A percentile compares a stretch with the other conserved stretches of the same genome.
Conservation (phyloP, 2,329 filamentous ascomycete species). For the Aspergillus quadrilineatus region DNA sequence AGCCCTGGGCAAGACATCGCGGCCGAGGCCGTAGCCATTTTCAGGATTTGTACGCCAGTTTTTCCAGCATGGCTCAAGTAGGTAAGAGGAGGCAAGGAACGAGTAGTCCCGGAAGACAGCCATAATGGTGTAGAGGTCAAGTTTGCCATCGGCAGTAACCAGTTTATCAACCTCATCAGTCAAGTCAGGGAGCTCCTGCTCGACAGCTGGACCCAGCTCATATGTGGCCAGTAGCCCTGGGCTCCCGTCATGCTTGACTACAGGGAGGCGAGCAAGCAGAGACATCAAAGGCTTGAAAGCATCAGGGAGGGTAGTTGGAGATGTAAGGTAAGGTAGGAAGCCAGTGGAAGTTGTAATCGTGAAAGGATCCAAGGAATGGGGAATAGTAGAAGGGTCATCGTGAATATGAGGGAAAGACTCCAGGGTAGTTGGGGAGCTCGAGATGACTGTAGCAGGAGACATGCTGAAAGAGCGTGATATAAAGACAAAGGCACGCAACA, state of each 20-base stretch:
- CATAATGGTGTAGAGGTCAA: constrained; percentile 76
- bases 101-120: constrained; percentile 89
- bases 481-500: constrained; percentile 5
- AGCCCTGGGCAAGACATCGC: constrained; percentile 69
- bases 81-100: constrained; percentile 83
- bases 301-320: constrained; percentile 58
- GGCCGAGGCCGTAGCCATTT: constrained; percentile 73
- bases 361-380: constrained; percentile 46
- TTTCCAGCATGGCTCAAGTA: constrained; percentile 88
- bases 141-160: constrained; percentile 46
- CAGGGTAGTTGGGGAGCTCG: constrained; percentile 35
- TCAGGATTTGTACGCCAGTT: constrained; percentile 58
- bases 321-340: constrained; percentile 44
- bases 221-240: constrained; percentile 75
- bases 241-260: constrained; percentile 69
- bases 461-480: constrained; percentile 28
- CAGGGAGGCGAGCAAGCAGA: constrained; percentile 73
- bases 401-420: constrained; percentile 46
- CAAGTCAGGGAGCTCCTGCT: constrained; percentile 73
- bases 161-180: constrained; percentile 71
- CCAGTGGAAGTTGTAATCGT: constrained; percentile 49
- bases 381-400: constrained; percentile 42
- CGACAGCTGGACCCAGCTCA: constrained; percentile 71
- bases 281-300: constrained; percentile 73
- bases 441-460: constrained; percentile 34